A percentile compares a stretch with the other conserved stretches of the same genome.
phyloP scores from a whole-genome alignment of 2,329 filamentous ascomycete genomes.

The Ascosphaera apis region DNA sequence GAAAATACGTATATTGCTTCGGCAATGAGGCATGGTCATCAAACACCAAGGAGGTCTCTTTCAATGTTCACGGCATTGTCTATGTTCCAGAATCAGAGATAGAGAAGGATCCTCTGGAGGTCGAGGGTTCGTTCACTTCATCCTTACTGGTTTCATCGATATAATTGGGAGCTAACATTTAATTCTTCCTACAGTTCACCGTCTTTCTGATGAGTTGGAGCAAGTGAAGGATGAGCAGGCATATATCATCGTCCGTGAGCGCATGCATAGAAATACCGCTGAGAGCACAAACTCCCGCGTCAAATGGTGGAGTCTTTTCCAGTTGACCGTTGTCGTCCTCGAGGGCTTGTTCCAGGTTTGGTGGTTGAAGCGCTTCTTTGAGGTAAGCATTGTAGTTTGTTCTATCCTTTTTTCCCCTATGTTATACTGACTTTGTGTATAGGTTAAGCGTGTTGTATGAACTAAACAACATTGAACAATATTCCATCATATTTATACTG shows the following conservation, averaged over 20 bases:
- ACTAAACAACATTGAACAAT: no score
- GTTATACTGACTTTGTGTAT: constrained; percentile 4
- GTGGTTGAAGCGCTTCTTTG: constrained; percentile 98
- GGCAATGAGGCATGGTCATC: constrained; percentile 97
- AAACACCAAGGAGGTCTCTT: constrained; percentile 91
- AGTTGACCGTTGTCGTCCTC: constrained; percentile 66
- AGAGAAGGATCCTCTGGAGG: constrained; percentile 68
- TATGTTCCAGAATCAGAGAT: constrained; percentile 80
- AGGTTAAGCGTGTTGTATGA: constrained; percentile 27
- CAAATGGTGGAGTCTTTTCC: constrained; percentile 99
- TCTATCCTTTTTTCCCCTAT: constrained; percentile 1
- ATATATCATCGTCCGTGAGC: constrained; percentile 87
- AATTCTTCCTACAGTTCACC: constrained; percentile 38
- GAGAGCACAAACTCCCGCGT: constrained; percentile 94
- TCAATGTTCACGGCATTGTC: constrained; percentile 97
- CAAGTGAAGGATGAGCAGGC: constrained; percentile 96
- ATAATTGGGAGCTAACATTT: constrained; percentile 3
- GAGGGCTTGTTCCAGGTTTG: constrained; percentile 97
- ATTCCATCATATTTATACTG: no score
- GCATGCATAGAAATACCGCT: constrained; percentile 92
- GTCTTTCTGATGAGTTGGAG: constrained; percentile 60
- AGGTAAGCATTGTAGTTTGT: constrained; percentile 29
- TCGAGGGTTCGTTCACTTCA: constrained; percentile 41
- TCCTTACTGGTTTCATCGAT: not conserved
- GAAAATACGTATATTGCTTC: constrained; percentile 92